These are phyloP conservation scores for Rhizopus microsporus DNA, from an alignment of 371 early-diverging fungal species.

Conservation along the genomic window DNA sequence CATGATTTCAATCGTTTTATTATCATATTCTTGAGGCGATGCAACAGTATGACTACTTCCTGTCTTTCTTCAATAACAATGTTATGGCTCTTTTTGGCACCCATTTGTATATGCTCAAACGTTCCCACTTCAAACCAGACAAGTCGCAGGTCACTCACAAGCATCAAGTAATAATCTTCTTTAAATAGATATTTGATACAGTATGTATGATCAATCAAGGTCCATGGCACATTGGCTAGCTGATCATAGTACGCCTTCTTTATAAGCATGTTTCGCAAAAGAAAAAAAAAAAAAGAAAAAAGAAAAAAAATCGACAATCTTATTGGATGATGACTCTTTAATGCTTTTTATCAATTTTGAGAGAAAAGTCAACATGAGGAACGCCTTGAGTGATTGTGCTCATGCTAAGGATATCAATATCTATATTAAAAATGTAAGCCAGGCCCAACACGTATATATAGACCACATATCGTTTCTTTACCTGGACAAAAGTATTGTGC, in stretches of 20 bases:
- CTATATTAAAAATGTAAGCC: conserved; percentile 28
- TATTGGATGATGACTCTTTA: conserved; percentile 4
- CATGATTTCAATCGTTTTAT: background rate
- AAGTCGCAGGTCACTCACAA: conserved; percentile 14
- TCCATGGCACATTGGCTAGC: conserved; percentile 10
- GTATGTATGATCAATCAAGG: conserved; percentile 1
- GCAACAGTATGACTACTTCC: background rate
- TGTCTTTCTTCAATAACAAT: conserved; percentile 17
- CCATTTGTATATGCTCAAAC: conserved; percentile 2
- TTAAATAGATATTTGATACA: conserved; percentile 21
- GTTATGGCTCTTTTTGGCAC: conserved; percentile 8
- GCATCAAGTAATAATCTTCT: conserved; percentile 9
- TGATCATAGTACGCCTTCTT: conserved; percentile 2
- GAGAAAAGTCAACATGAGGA: conserved; percentile 94
- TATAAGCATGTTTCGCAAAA: conserved; percentile 7
- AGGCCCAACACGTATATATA: background rate
- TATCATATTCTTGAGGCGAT: background rate
- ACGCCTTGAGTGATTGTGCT: conserved; percentile 94
- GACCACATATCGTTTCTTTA: conserved; percentile 29
- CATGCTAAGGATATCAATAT: conserved; percentile 92
- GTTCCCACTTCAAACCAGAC: conserved; percentile 25
- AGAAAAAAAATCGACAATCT: background rate
- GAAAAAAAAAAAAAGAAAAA: conserved; percentile 9
- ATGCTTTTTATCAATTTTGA: conserved; percentile 72
- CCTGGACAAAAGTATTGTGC: conserved; percentile 80